Conservation (phyloP, 768 basidiomycete genomes). For the Lentinula lateritia region DNA sequence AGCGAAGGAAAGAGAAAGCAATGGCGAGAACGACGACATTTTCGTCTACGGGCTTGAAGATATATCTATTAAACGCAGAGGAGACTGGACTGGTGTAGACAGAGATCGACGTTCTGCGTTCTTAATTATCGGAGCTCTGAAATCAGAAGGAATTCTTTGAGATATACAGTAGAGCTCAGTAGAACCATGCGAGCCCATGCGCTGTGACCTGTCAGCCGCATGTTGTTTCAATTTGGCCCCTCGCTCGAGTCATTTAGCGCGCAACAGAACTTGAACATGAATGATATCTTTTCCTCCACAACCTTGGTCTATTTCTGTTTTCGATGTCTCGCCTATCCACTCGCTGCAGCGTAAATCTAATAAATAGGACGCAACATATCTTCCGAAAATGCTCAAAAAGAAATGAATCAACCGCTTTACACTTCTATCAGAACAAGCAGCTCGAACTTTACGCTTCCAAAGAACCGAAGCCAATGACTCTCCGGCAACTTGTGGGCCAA, state of each 20-base stretch:
- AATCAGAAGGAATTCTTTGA: constrained; percentile 64
- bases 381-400: neutral
- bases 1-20: constrained; percentile 13
- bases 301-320: neutral
- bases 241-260: constrained; percentile 2
- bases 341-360: neutral
- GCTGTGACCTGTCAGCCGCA: neutral
- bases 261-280: neutral
- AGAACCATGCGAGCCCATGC: neutral
- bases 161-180: neutral
- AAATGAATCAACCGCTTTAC: constrained; percentile 35
- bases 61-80: constrained; percentile 35
- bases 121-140: constrained; percentile 71
- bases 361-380: neutral
- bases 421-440: constrained; percentile 82
- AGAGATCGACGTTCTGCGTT: constrained; percentile 77
- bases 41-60: constrained; percentile 61
- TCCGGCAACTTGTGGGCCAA: constrained; percentile 67
- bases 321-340: constrained; percentile 5
- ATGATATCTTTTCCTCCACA: neutral
- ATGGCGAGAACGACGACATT: constrained; percentile 41
- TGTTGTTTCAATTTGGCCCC: neutral
- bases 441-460: constrained; percentile 76
- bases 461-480: constrained; percentile 63
- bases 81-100: constrained; percentile 76